Conservation (phyloP, 2,329 filamentous ascomycete species). For the Botrytis porri region DNA sequence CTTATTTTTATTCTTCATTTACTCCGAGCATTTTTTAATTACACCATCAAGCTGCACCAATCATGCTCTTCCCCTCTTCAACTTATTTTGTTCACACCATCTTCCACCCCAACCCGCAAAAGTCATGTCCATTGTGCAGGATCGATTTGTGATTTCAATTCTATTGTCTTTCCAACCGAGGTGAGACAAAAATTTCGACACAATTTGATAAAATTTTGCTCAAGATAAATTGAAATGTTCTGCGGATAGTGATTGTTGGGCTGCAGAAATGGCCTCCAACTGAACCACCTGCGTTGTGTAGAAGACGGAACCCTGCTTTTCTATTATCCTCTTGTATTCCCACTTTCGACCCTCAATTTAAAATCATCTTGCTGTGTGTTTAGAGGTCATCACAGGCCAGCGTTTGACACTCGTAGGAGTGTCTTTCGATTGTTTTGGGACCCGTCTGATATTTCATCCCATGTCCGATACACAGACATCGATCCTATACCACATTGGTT, state of each 20-base stretch:
- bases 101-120: neutral
- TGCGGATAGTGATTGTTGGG: rapidly evolving
- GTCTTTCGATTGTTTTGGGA: neutral
- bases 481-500: neutral
- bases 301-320: neutral
- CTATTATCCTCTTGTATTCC: rapidly evolving
- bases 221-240: too few species aligned
- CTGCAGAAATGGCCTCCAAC: neutral
- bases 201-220: neutral
- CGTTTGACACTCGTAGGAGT: neutral
- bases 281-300: neutral
- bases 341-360: neutral
- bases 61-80: neutral
- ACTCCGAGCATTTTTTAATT: neutral
- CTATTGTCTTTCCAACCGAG: neutral
- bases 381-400: neutral
- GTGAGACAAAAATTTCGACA: neutral
- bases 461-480: neutral
- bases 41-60: neutral
- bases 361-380: neutral
- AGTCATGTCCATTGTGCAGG: too few species aligned
- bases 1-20: rapidly evolving
- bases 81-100: neutral
- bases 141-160: too few species aligned
- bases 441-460: neutral